Conservation (phyloP, 2,329 filamentous ascomycete species). For the Epichloe elymi region DNA sequence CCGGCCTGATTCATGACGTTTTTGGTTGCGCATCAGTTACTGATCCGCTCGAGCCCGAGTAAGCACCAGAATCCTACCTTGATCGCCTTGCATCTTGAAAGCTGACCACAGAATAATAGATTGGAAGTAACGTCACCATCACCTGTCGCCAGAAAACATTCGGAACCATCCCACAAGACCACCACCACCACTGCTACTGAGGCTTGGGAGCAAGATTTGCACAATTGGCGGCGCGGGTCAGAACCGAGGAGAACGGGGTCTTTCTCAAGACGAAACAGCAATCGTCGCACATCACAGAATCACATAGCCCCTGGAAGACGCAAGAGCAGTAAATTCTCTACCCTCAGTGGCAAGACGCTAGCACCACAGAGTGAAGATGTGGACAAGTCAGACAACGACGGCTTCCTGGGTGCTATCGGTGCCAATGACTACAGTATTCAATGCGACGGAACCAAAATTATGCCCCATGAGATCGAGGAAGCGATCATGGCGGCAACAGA, state of each 20-base stretch:
- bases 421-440: constrained; percentile 40
- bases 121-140: not conserved
- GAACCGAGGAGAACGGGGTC: not conserved
- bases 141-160: not conserved
- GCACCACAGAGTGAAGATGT: constrained; percentile 27
- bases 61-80: not conserved
- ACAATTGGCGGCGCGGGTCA: not conserved
- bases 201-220: not conserved
- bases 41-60: not conserved
- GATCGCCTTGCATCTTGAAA: not conserved
- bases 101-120: not conserved
- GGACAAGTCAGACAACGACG: constrained; percentile 27
- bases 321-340: not conserved
- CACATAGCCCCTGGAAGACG: not conserved
- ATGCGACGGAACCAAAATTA: constrained; percentile 37
- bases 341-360: not conserved
- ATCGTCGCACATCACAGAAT: not conserved
- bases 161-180: not conserved
- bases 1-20: constrained; percentile 1
- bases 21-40: constrained; percentile 2
- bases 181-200: not conserved
- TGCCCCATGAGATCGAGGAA: constrained; percentile 35
- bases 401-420: constrained; percentile 35
- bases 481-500: constrained; percentile 31
- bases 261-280: not conserved